Evolutionary conservation across 345 rosid species (phyloP).

Genomic region (Noccaea bulbosa): DNA sequence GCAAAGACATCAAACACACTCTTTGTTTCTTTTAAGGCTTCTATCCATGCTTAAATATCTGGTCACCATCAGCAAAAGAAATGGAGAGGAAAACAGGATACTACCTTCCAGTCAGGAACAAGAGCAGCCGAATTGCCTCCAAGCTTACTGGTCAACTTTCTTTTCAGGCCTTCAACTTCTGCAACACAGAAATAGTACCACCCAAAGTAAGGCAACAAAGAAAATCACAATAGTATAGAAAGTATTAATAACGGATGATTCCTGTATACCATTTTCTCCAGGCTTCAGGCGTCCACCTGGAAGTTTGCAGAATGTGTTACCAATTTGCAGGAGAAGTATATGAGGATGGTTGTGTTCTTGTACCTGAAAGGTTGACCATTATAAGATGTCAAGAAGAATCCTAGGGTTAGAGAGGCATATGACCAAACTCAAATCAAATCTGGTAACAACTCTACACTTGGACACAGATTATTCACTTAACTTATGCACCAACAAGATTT

Average conservation of each 20-base stretch:
- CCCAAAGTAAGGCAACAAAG: conserved; percentile 13
- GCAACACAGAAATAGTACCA: conserved; percentile 34
- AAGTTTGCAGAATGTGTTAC: conserved; percentile 97
- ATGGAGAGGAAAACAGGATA: conserved; percentile 18
- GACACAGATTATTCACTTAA: background rate
- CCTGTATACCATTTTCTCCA: conserved; percentile 84
- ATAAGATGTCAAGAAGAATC: conserved; percentile 11
- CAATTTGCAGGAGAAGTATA: conserved; percentile 94
- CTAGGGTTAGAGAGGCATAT: background rate
- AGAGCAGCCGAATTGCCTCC: conserved; percentile 83
- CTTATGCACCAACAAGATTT: conserved; percentile 20
- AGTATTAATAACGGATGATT: background rate
- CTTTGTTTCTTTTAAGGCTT: background rate
- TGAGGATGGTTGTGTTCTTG: conserved; percentile 98
- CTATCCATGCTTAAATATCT: conserved; percentile 5
- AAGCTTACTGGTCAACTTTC: conserved; percentile 94
- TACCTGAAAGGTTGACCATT: conserved; percentile 61
- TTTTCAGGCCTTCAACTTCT: conserved; percentile 94
- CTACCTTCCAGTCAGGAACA: conserved; percentile 95
- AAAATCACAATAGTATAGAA: conserved; percentile 3
- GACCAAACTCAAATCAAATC: conserved; percentile 18
- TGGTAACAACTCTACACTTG: background rate
- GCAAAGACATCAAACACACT: conserved; percentile 4
- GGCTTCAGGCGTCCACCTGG: conserved; percentile 98
- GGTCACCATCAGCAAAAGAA: background rate